Conservation (phyloP, 495 filamentous ascomycete species). For the Poronia punctata region DNA sequence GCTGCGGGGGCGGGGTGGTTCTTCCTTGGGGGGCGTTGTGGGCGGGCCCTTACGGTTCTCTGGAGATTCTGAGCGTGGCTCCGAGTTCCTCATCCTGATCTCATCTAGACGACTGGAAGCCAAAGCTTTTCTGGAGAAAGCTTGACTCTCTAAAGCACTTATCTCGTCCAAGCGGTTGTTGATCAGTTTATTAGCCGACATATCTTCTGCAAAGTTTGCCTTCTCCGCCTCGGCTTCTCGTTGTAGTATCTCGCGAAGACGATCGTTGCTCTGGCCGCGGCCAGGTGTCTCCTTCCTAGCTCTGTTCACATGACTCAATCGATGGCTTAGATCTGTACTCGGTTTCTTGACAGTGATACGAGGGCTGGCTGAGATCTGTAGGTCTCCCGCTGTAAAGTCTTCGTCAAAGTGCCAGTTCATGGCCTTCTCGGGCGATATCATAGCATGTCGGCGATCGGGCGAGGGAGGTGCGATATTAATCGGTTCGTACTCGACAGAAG, state of each 20-base stretch:
- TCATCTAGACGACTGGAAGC: conserved; percentile 52
- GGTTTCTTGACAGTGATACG: conserved; percentile 29
- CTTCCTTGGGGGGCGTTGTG: conserved; percentile 8
- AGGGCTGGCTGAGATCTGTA: conserved; percentile 57
- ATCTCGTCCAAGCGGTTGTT: conserved; percentile 47
- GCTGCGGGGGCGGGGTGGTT: conserved; percentile 7
- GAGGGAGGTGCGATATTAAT: conserved; percentile 26
- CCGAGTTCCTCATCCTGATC: conserved; percentile 47
- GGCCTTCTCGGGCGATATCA: conserved; percentile 40
- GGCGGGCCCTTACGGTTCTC: conserved; percentile 10
- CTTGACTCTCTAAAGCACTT: conserved; percentile 52
- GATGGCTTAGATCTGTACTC: conserved; percentile 2
- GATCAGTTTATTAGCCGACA: conserved; percentile 11
- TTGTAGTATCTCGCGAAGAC: conserved; percentile 34
- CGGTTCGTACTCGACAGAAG: conserved; percentile 40
- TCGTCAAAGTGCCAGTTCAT: conserved; percentile 50
- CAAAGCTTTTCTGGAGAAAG: conserved; percentile 49
- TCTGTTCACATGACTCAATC: no score
- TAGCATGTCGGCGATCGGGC: conserved; percentile 28
- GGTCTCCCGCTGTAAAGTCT: conserved; percentile 58
- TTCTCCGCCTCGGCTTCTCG: conserved; percentile 30
- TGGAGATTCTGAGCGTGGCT: conserved; percentile 26
- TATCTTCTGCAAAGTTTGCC: conserved; percentile 13
- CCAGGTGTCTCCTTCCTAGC: no score
- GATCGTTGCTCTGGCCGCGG: conserved; percentile 26